Conservation (phyloP, 1,284 basidiomycete species). For the Schizophyllum commune region DNA sequence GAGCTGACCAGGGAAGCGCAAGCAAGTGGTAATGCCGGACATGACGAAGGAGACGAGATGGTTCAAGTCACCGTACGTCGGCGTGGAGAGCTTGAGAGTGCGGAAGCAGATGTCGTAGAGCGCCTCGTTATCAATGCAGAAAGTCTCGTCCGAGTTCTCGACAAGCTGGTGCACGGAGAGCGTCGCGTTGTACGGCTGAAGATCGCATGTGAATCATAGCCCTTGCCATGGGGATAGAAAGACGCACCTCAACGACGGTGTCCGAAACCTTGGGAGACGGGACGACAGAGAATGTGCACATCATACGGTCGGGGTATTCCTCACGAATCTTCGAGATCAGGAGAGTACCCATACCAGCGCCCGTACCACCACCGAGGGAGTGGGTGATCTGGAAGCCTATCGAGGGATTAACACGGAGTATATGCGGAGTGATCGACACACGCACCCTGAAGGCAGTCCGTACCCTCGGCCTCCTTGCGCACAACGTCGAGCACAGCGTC, state of each 20-base stretch:
- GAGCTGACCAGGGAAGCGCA: constrained; percentile 98
- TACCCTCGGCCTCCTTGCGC: constrained; percentile 84
- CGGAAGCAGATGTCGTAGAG: constrained; percentile 98
- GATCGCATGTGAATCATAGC: constrained; percentile 2
- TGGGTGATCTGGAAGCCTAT: constrained; percentile 93
- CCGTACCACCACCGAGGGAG: constrained; percentile 95
- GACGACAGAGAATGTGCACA: constrained; percentile 94
- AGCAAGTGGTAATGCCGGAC: constrained; percentile 93
- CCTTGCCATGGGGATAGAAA: background rate
- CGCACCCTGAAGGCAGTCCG: constrained; percentile 86
- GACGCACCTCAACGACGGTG: constrained; percentile 83
- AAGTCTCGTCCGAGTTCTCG: constrained; percentile 94
- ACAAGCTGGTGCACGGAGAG: constrained; percentile 94
- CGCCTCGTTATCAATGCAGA: constrained; percentile 97
- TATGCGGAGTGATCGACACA: constrained; percentile 14
- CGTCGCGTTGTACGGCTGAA: constrained; percentile 89
- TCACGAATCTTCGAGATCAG: constrained; percentile 89
- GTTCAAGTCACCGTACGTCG: constrained; percentile 96
- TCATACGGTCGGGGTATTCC: constrained; percentile 95
- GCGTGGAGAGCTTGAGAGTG: constrained; percentile 89
- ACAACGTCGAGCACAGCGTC: constrained; percentile 89
- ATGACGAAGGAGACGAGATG: constrained; percentile 96
- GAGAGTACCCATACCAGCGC: constrained; percentile 89
- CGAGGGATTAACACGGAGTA: constrained; percentile 7
- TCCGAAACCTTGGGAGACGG: constrained; percentile 96